A percentile compares a stretch with the other conserved stretches of the same genome.
Evolutionary conservation across 345 rosid species (phyloP).

Genomic region (Lagerstroemia speciosa): DNA sequence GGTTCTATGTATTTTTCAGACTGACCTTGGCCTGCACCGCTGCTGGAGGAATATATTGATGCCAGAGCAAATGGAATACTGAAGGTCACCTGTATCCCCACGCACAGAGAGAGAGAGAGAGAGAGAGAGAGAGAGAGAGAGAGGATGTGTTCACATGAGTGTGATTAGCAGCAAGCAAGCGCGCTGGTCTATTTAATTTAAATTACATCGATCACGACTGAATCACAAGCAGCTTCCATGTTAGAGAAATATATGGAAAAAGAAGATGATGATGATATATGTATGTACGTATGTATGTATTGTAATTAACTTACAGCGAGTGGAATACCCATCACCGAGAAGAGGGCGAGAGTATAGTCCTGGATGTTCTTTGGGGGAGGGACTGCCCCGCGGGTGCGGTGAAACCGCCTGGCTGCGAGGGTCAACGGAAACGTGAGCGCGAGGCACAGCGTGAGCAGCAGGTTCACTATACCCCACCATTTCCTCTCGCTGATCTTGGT

Average conservation of each 20-base stretch:
- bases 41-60: slow-evolving; percentile 50
- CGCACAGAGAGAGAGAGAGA: no score
- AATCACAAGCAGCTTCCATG: no score
- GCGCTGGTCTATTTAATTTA: no score
- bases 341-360: slow-evolving; percentile 51
- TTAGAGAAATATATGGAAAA: no score
- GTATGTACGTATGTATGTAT: neutral
- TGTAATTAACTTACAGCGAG: slow-evolving; percentile 71
- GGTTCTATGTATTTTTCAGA: neutral
- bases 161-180: no score
- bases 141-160: no score
- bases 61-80: slow-evolving; percentile 91
- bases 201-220: no score
- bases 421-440: slow-evolving; percentile 7
- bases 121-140: no score
- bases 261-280: no score
- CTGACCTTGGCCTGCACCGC: slow-evolving; percentile 87
- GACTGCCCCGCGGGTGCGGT: neutral
- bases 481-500: slow-evolving; percentile 13
- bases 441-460: slow-evolving; percentile 8
- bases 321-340: slow-evolving; percentile 69
- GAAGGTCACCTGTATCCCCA: slow-evolving; percentile 34
- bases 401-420: slow-evolving; percentile 4
- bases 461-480: slow-evolving; percentile 16
- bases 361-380: slow-evolving; percentile 38